Percentiles rank a stretch among this genome's conserved stretches.
phyloP scores from a whole-genome alignment of 768 basidiomycete species.

The Tulasnella sp. region DNA sequence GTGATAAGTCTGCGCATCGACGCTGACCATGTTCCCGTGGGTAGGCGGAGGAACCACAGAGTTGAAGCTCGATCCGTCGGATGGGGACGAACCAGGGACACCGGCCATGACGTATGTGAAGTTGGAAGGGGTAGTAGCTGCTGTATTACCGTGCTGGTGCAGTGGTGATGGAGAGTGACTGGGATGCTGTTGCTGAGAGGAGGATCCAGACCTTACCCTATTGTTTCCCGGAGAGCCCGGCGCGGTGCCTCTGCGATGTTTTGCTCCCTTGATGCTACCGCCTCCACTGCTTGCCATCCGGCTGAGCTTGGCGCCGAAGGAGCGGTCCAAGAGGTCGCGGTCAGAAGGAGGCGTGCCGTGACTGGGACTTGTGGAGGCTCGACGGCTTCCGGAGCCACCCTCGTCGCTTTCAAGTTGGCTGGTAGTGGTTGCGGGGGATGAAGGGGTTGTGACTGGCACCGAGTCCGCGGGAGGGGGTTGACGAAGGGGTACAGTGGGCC shows the following conservation, averaged over 20 bases:
- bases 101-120: neutral
- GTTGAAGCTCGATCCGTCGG: constrained; percentile 30
- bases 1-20: constrained; percentile 44
- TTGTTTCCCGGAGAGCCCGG: constrained; percentile 6
- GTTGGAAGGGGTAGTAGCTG: neutral
- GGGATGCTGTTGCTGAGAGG: neutral
- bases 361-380: neutral
- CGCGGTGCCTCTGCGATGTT: neutral
- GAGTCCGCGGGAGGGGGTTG: constrained; percentile 29
- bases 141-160: neutral
- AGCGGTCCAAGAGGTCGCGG: neutral
- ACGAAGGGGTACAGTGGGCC: constrained; percentile 63
- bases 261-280: constrained; percentile 6
- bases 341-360: neutral
- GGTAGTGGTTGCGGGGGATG: constrained; percentile 7
- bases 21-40: constrained; percentile 23
- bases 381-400: neutral
- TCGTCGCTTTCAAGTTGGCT: constrained; percentile 8
- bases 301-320: neutral
- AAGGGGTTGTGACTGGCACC: neutral
- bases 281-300: neutral
- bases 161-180: constrained; percentile 6
- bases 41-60: constrained; percentile 24
- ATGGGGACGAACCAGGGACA: constrained; percentile 21
- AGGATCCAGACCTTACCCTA: constrained; percentile 3